Percentiles rank a stretch among this genome's conserved stretches.
Conservation (phyloP, 352 stramenopile genomes). For the Globisporangium emineosum region DNA sequence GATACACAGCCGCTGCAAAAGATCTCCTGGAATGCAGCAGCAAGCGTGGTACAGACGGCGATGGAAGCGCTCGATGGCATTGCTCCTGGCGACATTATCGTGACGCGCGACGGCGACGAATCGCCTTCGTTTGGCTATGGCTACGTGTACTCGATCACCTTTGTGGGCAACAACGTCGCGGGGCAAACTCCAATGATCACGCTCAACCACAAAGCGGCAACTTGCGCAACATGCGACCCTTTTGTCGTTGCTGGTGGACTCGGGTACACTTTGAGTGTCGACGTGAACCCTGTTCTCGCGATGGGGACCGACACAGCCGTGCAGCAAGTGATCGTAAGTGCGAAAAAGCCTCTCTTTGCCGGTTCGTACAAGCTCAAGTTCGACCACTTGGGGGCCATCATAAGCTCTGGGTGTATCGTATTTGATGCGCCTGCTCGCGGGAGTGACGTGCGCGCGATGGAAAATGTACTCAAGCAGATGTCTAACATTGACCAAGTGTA, state of each 20-base stretch:
- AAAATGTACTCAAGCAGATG: slow-evolving; percentile 50
- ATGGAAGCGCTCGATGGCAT: slow-evolving; percentile 37
- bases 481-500: slow-evolving; percentile 76
- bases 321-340: slow-evolving; percentile 62
- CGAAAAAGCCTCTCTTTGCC: slow-evolving; percentile 40
- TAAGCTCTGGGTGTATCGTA: slow-evolving; percentile 47
- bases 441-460: slow-evolving; percentile 39
- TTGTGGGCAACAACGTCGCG: slow-evolving; percentile 66
- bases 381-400: slow-evolving; percentile 28
- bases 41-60: slow-evolving; percentile 26
- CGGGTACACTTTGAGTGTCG: slow-evolving; percentile 24
- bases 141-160: slow-evolving; percentile 73
- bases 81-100: slow-evolving; percentile 45
- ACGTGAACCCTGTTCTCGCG: slow-evolving; percentile 38
- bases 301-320: slow-evolving; percentile 77
- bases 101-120: slow-evolving; percentile 71
- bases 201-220: slow-evolving; percentile 22
- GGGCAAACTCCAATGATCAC: slow-evolving; percentile 49
- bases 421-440: slow-evolving; percentile 54
- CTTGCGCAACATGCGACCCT: slow-evolving; percentile 21
- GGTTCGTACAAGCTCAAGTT: slow-evolving; percentile 65
- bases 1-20: slow-evolving; percentile 12
- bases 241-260: slow-evolving; percentile 43
- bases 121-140: slow-evolving; percentile 53
- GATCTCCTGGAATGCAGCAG: slow-evolving; percentile 44